Evolutionary conservation across 1,139 yeast species (phyloP).

Genomic region (Kodamaea derodonti): DNA sequence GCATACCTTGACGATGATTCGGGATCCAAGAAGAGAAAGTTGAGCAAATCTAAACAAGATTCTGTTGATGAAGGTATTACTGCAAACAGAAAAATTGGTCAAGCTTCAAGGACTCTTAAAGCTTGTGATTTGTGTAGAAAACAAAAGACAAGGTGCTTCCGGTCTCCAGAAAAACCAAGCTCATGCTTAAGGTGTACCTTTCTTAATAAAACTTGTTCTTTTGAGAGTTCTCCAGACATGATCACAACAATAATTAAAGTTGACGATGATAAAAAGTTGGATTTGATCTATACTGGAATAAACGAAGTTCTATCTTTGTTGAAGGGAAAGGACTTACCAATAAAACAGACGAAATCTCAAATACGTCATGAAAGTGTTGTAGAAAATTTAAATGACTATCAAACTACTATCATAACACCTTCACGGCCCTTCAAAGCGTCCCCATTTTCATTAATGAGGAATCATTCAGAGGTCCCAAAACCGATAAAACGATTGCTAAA

Average conservation of each 20-base stretch:
- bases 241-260: conserved; percentile 5
- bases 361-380: background rate
- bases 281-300: conserved; percentile 30
- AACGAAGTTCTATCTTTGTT: conserved; percentile 26
- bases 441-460: conserved; percentile 40
- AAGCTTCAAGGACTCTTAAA: conserved; percentile 45
- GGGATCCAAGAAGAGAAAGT: conserved; percentile 1
- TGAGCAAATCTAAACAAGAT: conserved; percentile 1
- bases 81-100: conserved; percentile 13
- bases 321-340: conserved; percentile 8
- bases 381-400: conserved; percentile 2
- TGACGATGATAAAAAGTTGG: conserved; percentile 13
- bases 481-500: conserved; percentile 42
- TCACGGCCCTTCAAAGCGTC: conserved; percentile 42
- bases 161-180: conserved; percentile 39
- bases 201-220: conserved; percentile 49
- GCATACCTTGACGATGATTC: no score
- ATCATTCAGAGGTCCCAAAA: conserved; percentile 28
- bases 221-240: conserved; percentile 25
- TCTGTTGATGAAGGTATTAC: conserved; percentile 1
- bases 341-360: background rate
- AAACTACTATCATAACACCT: conserved; percentile 18
- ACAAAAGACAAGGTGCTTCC: conserved; percentile 62
- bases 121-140: conserved; percentile 61
- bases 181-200: conserved; percentile 58